Evolutionary conservation across 2,329 filamentous ascomycete genomes (phyloP).

Genomic region (Alternaria dauci): DNA sequence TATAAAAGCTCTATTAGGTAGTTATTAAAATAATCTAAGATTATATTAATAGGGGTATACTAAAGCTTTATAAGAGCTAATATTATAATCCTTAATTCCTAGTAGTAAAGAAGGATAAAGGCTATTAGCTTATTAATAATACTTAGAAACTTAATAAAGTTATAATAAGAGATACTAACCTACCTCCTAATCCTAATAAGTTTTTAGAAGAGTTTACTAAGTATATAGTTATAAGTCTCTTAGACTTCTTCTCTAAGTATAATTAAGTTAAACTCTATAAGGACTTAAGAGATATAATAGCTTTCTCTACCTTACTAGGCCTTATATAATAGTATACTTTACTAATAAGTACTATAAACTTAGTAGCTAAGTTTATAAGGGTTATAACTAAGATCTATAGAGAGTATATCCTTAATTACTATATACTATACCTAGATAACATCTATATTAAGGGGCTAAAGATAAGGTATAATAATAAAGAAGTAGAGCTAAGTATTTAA

Average conservation of each 20-base stretch:
- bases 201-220: background rate
- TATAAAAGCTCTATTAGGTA: background rate
- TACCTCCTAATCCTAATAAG: background rate
- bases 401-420: too few species aligned
- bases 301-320: too few species aligned
- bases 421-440: too few species aligned
- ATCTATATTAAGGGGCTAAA: too few species aligned
- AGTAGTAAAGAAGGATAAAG: background rate
- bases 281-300: too few species aligned
- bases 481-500: too few species aligned
- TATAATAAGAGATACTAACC: too few species aligned
- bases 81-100: background rate
- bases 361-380: too few species aligned
- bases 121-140: background rate
- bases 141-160: background rate
- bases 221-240: background rate
- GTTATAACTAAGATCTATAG: too few species aligned
- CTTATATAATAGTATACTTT: too few species aligned
- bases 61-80: background rate
- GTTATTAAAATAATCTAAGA: background rate
- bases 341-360: too few species aligned
- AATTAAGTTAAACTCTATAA: background rate
- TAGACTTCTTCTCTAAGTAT: background rate
- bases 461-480: too few species aligned
- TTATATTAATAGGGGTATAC: background rate